These are phyloP conservation scores for Monosporascus sp. DNA, from an alignment of 2,329 filamentous ascomycete species.

Conservation along the genomic window DNA sequence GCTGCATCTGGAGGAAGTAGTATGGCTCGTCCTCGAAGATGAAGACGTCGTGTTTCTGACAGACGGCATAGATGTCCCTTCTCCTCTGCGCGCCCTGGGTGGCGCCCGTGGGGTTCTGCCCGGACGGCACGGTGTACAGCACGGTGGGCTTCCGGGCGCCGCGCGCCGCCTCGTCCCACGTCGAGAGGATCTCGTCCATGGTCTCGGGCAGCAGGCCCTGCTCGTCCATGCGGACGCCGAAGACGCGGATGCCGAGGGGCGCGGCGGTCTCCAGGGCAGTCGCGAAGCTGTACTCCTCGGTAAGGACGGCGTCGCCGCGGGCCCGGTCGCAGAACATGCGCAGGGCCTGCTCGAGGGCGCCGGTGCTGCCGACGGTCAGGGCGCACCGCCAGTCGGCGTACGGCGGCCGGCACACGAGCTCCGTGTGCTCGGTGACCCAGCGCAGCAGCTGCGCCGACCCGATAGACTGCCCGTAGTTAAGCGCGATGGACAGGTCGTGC, in stretches of 20 bases:
- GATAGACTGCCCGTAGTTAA: conserved; percentile 89
- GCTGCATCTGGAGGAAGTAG: conserved; percentile 87
- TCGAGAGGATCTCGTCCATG: conserved; percentile 46
- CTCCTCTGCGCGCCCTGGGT: conserved; percentile 68
- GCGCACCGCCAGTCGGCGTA: conserved; percentile 88
- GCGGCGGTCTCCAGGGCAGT: conserved; percentile 57
- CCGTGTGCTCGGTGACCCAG: conserved; percentile 91
- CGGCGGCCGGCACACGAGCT: conserved; percentile 79
- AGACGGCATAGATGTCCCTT: conserved; percentile 68
- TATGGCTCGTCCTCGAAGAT: conserved; percentile 94
- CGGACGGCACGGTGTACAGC: conserved; percentile 62
- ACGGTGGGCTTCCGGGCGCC: conserved; percentile 47
- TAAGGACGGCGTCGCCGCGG: conserved; percentile 71
- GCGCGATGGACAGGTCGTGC: conserved; percentile 76
- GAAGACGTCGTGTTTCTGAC: conserved; percentile 77
- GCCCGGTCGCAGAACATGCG: conserved; percentile 70
- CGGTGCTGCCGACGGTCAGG: conserved; percentile 81
- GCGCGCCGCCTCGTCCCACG: conserved; percentile 42
- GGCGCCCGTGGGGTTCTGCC: conserved; percentile 86
- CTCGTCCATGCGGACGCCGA: conserved; percentile 47
- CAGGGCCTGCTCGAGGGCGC: conserved; percentile 74
- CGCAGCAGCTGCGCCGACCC: conserved; percentile 84
- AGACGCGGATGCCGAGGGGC: conserved; percentile 47
- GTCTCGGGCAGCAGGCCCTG: conserved; percentile 47
- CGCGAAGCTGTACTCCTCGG: conserved; percentile 88